These are phyloP conservation scores for Terana coerulea DNA, from an alignment of 768 basidiomycete genomes.

Conservation along the genomic window DNA sequence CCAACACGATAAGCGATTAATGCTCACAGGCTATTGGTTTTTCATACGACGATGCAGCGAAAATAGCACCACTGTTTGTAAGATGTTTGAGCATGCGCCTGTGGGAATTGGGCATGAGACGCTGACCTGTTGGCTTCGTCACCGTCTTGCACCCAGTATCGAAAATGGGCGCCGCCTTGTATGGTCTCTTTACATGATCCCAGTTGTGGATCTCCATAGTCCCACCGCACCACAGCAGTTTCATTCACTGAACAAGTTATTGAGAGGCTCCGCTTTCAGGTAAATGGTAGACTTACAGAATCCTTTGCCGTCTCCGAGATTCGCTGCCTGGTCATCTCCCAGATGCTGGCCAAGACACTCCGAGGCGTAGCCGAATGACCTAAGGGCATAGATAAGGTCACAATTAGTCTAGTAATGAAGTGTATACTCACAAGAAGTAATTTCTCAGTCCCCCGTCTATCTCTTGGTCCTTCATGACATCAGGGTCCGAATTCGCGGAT, in stretches of 20 bases:
- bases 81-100: too few relatives aligned
- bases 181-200: slow-evolving; percentile 87
- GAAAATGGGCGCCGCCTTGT: slow-evolving; percentile 81
- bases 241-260: slow-evolving; percentile 56
- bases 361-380: slow-evolving; percentile 66
- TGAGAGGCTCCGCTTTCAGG: slow-evolving; percentile 2
- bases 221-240: slow-evolving; percentile 78
- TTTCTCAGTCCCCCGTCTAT: slow-evolving; percentile 73
- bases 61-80: slow-evolving; percentile 71
- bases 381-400: slow-evolving; percentile 20
- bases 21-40: slow-evolving; percentile 53
- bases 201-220: slow-evolving; percentile 76
- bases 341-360: slow-evolving; percentile 86
- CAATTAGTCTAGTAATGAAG: too few relatives aligned
- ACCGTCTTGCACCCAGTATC: slow-evolving; percentile 87
- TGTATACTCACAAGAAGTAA: slow-evolving; percentile 65
- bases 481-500: slow-evolving; percentile 67
- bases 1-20: background rate
- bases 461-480: slow-evolving; percentile 58
- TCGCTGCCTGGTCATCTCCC: slow-evolving; percentile 62
- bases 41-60: slow-evolving; percentile 76
- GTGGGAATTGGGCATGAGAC: background rate
- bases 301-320: slow-evolving; percentile 84
- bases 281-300: slow-evolving; percentile 41
- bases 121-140: slow-evolving; percentile 51